phyloP scores from a whole-genome alignment of 2,329 filamentous ascomycete genomes.

The Lasiodiplodia theobromae region DNA sequence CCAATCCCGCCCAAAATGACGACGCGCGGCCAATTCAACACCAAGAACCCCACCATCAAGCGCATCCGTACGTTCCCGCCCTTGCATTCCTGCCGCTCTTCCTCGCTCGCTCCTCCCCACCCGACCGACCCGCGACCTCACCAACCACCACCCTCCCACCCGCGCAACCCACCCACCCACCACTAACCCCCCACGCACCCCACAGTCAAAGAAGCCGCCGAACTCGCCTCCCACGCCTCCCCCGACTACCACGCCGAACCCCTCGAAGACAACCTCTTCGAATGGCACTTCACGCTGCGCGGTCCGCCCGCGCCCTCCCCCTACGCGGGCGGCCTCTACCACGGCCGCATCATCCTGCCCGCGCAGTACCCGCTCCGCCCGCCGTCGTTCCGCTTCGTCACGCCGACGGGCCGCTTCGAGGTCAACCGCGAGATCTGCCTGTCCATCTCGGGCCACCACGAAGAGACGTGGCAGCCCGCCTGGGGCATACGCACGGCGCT shows the following conservation, averaged over 20 bases:
- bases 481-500: slow-evolving; percentile 95
- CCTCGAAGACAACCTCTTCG: slow-evolving; percentile 88
- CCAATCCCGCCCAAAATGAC: slow-evolving; percentile 42
- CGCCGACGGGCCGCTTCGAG: slow-evolving; percentile 91
- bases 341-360: slow-evolving; percentile 92
- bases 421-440: slow-evolving; percentile 97
- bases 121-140: no score
- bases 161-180: neutral
- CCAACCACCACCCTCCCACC: neutral
- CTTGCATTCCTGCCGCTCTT: slow-evolving; percentile 31
- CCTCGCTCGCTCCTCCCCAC: slow-evolving; percentile 14
- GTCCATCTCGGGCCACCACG: slow-evolving; percentile 91
- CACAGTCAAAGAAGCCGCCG: slow-evolving; percentile 85
- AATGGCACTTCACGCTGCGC: slow-evolving; percentile 98
- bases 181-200: slow-evolving; percentile 47
- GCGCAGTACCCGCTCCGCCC: slow-evolving; percentile 89
- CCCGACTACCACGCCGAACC: slow-evolving; percentile 86
- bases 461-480: slow-evolving; percentile 98
- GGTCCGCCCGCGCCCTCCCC: slow-evolving; percentile 81
- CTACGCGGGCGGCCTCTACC: slow-evolving; percentile 85
- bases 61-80: slow-evolving; percentile 70
- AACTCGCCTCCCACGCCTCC: slow-evolving; percentile 80
- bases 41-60: slow-evolving; percentile 83
- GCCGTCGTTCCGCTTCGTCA: slow-evolving; percentile 94
- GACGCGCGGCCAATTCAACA: slow-evolving; percentile 63